Conservation (phyloP, 192 early-diverging fungal genomes). For the Backusella macrospora region DNA sequence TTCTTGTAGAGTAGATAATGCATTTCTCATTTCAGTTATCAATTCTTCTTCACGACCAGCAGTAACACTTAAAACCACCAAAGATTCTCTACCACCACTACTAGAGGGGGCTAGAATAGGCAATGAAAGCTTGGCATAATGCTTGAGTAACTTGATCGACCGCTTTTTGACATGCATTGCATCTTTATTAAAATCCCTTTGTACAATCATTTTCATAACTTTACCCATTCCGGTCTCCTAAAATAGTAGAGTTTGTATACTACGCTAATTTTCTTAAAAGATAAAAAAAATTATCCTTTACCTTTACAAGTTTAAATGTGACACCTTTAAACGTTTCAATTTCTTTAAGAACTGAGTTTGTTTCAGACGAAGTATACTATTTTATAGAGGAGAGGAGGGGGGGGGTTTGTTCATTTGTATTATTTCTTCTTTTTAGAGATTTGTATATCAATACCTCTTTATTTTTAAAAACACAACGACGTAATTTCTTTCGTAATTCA, state of each 20-base stretch:
- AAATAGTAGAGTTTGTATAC: background rate
- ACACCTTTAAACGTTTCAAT: conserved; percentile 38
- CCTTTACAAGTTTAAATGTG: conserved; percentile 42
- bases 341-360: conserved; percentile 26
- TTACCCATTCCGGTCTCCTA: conserved; percentile 46
- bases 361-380: background rate
- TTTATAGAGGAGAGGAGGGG: background rate
- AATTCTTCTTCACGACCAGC: conserved; percentile 34
- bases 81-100: conserved; percentile 18
- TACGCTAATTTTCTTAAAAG: background rate
- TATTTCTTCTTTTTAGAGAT: no score
- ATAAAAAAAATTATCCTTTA: background rate
- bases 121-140: conserved; percentile 22
- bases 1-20: conserved; percentile 26
- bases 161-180: conserved; percentile 12
- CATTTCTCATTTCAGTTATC: conserved; percentile 30
- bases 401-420: background rate
- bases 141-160: conserved; percentile 22
- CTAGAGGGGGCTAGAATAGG: conserved; percentile 16
- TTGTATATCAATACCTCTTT: conserved; percentile 20
- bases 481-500: conserved; percentile 33
- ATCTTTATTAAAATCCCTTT: conserved; percentile 27
- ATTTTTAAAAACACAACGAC: conserved; percentile 32
- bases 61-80: conserved; percentile 25
- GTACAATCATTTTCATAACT: conserved; percentile 36